phyloP scores from a whole-genome alignment of 352 stramenopile genomes.

The Phytophthora crassamura region DNA sequence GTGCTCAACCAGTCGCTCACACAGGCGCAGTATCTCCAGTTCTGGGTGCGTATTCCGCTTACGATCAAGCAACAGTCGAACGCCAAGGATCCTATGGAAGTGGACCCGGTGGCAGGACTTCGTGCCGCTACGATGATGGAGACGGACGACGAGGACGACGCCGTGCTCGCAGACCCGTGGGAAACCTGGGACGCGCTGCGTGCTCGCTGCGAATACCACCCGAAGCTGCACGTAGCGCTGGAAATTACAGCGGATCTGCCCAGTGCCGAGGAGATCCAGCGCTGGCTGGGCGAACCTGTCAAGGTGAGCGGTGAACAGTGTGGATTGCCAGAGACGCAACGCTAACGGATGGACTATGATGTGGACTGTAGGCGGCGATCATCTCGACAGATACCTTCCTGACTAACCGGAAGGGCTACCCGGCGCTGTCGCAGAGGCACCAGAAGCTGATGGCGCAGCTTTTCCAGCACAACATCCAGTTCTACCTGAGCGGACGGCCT shows the following conservation, averaged over 20 bases:
- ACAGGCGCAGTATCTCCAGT: constrained; percentile 83
- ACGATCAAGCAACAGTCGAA: constrained; percentile 37
- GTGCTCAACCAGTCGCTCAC: constrained; percentile 81
- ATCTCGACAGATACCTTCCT: constrained; percentile 94
- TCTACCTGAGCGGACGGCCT: constrained; percentile 83
- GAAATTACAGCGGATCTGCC: constrained; percentile 88
- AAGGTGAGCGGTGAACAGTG: constrained; percentile 35
- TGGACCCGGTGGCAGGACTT: constrained; percentile 24
- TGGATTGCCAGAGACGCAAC: neutral
- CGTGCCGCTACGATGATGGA: constrained; percentile 34
- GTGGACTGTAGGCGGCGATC: constrained; percentile 72
- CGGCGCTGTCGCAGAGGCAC: constrained; percentile 93
- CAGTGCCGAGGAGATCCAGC: constrained; percentile 63
- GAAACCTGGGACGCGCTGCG: constrained; percentile 85
- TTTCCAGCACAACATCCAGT: constrained; percentile 87
- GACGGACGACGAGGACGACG: constrained; percentile 35
- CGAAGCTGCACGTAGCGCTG: constrained; percentile 83
- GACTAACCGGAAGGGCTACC: constrained; percentile 96
- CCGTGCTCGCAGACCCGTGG: constrained; percentile 57
- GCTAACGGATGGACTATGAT: too few species aligned
- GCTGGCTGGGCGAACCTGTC: constrained; percentile 91
- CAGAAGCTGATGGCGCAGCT: constrained; percentile 84
- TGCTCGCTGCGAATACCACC: constrained; percentile 84
- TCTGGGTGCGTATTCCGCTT: constrained; percentile 90
- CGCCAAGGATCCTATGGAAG: constrained; percentile 19